Conservation (phyloP, 768 basidiomycete genomes). For the Kwoniella pini region DNA sequence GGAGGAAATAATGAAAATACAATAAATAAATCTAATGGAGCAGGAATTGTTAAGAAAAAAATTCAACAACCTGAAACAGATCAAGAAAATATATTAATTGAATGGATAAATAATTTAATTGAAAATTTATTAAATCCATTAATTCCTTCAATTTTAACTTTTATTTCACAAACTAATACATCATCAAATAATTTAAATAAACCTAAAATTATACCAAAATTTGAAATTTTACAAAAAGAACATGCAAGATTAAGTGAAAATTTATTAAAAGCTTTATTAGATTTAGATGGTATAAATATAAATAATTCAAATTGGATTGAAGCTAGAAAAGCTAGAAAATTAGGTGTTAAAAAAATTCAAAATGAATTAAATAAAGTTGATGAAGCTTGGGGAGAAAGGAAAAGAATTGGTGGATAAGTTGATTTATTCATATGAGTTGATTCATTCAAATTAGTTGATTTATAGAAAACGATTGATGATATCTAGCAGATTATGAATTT, state of each 20-base stretch:
- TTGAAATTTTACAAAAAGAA: slow-evolving; percentile 55
- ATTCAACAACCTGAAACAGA: slow-evolving; percentile 39
- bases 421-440: too few species aligned
- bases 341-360: slow-evolving; percentile 83
- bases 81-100: slow-evolving; percentile 35
- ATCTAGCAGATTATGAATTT: too few species aligned
- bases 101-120: slow-evolving; percentile 35
- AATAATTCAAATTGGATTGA: slow-evolving; percentile 70
- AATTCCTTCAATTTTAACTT: slow-evolving; percentile 32
- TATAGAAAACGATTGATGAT: too few species aligned
- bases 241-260: slow-evolving; percentile 72
- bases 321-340: slow-evolving; percentile 78
- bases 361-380: slow-evolving; percentile 77
- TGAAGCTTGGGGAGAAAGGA: slow-evolving; percentile 62
- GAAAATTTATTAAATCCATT: slow-evolving; percentile 27
- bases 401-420: slow-evolving; percentile 21
- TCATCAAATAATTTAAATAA: slow-evolving; percentile 36
- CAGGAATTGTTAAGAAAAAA: slow-evolving; percentile 29
- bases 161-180: slow-evolving; percentile 32
- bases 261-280: slow-evolving; percentile 80
- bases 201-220: slow-evolving; percentile 40
- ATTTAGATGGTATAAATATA: slow-evolving; percentile 76
- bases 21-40: slow-evolving; percentile 12
- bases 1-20: neutral
- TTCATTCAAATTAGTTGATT: too few species aligned